Conservation (phyloP, 2,329 filamentous ascomycete species). For the Fusarium falciforme region DNA sequence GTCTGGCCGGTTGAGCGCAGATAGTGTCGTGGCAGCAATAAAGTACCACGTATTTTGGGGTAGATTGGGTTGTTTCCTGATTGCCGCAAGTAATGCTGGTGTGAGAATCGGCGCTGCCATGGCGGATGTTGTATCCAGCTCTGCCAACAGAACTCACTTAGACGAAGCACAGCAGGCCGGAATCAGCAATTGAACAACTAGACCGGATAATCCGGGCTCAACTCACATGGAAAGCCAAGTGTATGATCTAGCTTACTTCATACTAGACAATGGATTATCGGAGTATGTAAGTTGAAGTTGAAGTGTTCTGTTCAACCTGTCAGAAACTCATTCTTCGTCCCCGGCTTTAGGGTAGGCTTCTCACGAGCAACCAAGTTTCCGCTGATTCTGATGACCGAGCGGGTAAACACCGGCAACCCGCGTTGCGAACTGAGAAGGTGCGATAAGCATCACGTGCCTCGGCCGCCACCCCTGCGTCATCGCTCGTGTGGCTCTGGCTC, state of each 20-base stretch:
- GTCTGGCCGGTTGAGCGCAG: constrained; percentile 39
- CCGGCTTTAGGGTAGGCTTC: constrained; percentile 33
- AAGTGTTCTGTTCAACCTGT: background rate
- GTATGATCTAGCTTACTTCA: background rate
- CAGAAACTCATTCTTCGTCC: background rate
- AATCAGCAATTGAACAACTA: background rate
- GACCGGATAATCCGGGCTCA: background rate
- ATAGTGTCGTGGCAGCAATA: constrained; percentile 40
- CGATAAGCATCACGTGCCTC: constrained; percentile 39
- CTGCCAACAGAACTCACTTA: background rate
- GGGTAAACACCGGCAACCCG: constrained; percentile 28
- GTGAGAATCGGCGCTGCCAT: constrained; percentile 34
- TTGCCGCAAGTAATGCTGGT: constrained; percentile 33
- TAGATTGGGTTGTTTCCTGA: constrained; percentile 38
- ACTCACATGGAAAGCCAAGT: background rate
- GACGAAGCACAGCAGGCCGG: background rate
- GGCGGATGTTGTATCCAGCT: constrained; percentile 6
- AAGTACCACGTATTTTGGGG: constrained; percentile 43
- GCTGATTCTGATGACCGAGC: constrained; percentile 7
- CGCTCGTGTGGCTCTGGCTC: constrained; percentile 33
- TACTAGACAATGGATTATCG: background rate
- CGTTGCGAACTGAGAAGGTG: no score
- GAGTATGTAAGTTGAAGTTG: background rate
- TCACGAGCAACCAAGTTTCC: background rate
- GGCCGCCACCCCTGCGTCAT: constrained; percentile 43